phyloP scores from a whole-genome alignment of 179 eudicot genomes.

The Beta lomatogona region DNA sequence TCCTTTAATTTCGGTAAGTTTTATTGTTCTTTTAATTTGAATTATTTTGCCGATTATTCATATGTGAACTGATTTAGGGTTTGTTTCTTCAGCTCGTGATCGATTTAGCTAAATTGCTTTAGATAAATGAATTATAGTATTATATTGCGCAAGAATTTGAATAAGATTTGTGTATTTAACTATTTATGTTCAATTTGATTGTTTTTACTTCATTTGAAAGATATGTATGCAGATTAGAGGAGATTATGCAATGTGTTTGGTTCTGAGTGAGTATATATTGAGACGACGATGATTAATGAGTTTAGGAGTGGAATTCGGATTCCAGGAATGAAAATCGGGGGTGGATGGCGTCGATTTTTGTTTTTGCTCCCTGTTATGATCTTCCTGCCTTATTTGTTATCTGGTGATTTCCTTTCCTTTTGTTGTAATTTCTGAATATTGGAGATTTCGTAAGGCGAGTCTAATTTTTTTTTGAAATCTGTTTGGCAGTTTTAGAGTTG shows the following conservation, averaged over 20 bases:
- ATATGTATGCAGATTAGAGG: not conserved
- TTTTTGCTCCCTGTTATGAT: slow-evolving; percentile 43
- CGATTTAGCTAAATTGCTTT: not conserved
- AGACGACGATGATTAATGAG: slow-evolving; percentile 15
- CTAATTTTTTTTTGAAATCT: not conserved
- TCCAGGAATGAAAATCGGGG: slow-evolving; percentile 33
- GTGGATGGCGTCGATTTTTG: slow-evolving; percentile 38
- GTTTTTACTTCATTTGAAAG: not conserved
- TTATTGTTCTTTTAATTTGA: not conserved
- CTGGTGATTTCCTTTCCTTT: slow-evolving; percentile 30
- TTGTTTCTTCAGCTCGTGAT: not conserved
- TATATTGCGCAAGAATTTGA: not conserved
- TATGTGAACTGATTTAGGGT: slow-evolving; percentile 19
- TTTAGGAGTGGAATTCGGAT: slow-evolving; percentile 15
- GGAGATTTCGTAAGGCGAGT: too few species aligned
- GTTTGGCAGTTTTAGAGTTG: slow-evolving; percentile 61
- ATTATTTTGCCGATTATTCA: not conserved
- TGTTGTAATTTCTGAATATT: not conserved
- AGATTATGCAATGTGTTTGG: not conserved
- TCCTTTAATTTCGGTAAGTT: not conserved
- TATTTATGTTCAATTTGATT: too few species aligned
- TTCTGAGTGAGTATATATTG: not conserved
- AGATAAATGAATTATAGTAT: not conserved
- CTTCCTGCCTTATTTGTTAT: slow-evolving; percentile 38
- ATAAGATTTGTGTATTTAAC: not conserved